phyloP scores from a whole-genome alignment of 345 rosid genomes.

The Mercurialis annua region DNA sequence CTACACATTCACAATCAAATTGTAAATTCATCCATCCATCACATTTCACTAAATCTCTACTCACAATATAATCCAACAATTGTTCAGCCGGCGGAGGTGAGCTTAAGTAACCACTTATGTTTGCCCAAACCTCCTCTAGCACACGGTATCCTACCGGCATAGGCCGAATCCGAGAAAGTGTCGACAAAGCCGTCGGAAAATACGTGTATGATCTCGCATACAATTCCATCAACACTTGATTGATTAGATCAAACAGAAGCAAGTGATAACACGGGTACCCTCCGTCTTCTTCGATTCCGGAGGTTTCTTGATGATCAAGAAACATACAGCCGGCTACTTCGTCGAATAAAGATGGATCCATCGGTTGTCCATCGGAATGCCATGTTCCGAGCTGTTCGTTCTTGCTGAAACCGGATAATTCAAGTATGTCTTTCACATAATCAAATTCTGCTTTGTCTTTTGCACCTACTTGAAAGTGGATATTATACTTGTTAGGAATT shows the following conservation, averaged over 20 bases:
- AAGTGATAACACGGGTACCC: constrained; percentile 43
- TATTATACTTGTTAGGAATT: constrained; percentile 11
- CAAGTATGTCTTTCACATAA: constrained; percentile 65
- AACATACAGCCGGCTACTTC: constrained; percentile 48
- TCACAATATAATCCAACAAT: constrained; percentile 41
- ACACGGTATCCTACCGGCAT: constrained; percentile 58
- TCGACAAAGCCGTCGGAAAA: constrained; percentile 49
- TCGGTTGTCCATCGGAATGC: constrained; percentile 63
- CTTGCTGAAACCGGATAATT: constrained; percentile 62
- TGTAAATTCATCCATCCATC: constrained; percentile 86
- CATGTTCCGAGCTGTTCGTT: constrained; percentile 51
- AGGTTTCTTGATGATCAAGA: constrained; percentile 44
- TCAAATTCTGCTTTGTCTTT: constrained; percentile 48
- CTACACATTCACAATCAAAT: constrained; percentile 65
- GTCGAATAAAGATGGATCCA: constrained; percentile 51
- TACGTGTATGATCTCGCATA: constrained; percentile 58
- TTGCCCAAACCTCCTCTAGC: constrained; percentile 68
- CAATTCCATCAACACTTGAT: constrained; percentile 58
- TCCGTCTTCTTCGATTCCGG: constrained; percentile 37
- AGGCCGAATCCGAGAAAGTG: constrained; percentile 45
- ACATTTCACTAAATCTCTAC: constrained; percentile 46
- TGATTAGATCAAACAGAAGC: constrained; percentile 60
- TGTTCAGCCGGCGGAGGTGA: constrained; percentile 31
- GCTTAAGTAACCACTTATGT: constrained; percentile 49
- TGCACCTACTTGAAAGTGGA: constrained; percentile 32